phyloP scores from a whole-genome alignment of 1,284 basidiomycete species.

The Trichosporon asahii region DNA sequence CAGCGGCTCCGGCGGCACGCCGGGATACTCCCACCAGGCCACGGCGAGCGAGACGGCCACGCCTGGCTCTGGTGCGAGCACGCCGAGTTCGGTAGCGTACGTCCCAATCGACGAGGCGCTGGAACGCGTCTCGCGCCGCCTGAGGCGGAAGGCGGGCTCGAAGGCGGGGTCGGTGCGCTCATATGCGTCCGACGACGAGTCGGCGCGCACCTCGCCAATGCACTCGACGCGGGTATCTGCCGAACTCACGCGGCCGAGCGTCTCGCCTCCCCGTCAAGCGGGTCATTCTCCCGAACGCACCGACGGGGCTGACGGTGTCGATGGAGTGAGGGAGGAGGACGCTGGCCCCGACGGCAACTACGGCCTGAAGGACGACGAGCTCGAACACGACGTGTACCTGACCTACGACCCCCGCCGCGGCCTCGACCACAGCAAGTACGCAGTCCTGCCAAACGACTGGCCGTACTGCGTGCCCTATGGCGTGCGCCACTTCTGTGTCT shows the following conservation, averaged over 20 bases:
- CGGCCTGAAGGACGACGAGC: background rate
- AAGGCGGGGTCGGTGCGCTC: background rate
- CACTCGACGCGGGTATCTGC: background rate
- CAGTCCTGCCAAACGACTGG: constrained; percentile 50
- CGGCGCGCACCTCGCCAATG: background rate
- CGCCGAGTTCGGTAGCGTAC: constrained; percentile 20
- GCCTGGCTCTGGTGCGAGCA: constrained; percentile 17
- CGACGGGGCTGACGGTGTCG: no score
- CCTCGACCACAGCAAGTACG: constrained; percentile 41
- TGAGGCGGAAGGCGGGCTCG: background rate
- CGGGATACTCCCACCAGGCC: constrained; percentile 10
- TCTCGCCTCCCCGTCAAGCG: background rate
- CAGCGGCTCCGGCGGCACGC: background rate
- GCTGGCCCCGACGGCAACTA: constrained; percentile 16
- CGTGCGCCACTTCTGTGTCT: constrained; percentile 47
- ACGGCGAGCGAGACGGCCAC: constrained; percentile 11
- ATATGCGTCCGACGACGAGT: background rate
- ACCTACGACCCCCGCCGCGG: constrained; percentile 29
- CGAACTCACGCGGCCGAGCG: background rate
- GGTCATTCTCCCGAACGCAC: no score
- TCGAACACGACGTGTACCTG: constrained; percentile 31
- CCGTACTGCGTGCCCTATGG: constrained; percentile 49
- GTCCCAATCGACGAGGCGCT: constrained; percentile 21
- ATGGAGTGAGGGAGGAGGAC: background rate
- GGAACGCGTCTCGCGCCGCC: background rate